phyloP scores from a whole-genome alignment of 2,329 filamentous ascomycete species.

The Dactylonectria estremocensis region DNA sequence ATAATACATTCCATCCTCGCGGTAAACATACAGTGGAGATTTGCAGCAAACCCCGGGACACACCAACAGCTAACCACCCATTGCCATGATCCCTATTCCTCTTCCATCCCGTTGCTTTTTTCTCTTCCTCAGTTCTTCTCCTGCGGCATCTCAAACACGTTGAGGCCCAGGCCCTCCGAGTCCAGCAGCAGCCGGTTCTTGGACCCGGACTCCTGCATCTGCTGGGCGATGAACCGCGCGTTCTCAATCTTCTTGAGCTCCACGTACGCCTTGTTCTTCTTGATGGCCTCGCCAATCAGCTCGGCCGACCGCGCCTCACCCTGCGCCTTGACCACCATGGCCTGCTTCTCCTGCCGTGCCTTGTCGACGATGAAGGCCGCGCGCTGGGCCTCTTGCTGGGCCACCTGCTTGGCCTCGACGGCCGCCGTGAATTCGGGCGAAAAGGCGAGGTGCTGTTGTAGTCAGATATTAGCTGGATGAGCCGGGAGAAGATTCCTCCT shows the following conservation, averaged over 20 bases:
- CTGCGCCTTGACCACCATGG: conserved; percentile 97
- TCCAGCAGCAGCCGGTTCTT: conserved; percentile 97
- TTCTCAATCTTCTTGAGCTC: conserved; percentile 99
- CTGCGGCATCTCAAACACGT: conserved; percentile 74
- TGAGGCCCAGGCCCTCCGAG: conserved; percentile 89
- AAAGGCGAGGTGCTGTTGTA: conserved; percentile 77
- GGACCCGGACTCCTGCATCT: conserved; percentile 87
- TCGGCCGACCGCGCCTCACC: conserved; percentile 98
- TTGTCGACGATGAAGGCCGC: conserved; percentile 99
- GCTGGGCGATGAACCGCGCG: conserved; percentile 87
- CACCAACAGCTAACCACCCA: conserved; percentile 1
- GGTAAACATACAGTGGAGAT: conserved; percentile 65
- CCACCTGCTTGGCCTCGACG: conserved; percentile 82
- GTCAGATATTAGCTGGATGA: conserved; percentile 20
- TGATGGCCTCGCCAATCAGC: conserved; percentile 98
- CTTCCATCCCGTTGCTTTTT: conserved; percentile 9
- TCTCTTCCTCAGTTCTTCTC: conserved; percentile 57
- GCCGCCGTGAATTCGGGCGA: conserved; percentile 82
- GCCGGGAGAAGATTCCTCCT: background rate
- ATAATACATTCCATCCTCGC: conserved; percentile 49
- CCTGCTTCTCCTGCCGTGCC: conserved; percentile 99
- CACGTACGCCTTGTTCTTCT: conserved; percentile 98
- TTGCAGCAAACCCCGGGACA: conserved; percentile 45
- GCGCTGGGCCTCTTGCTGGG: conserved; percentile 94
- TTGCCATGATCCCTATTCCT: conserved; percentile 13